phyloP scores from a whole-genome alignment of 208 protist species.

The Trypanosoma lewisi region DNA sequence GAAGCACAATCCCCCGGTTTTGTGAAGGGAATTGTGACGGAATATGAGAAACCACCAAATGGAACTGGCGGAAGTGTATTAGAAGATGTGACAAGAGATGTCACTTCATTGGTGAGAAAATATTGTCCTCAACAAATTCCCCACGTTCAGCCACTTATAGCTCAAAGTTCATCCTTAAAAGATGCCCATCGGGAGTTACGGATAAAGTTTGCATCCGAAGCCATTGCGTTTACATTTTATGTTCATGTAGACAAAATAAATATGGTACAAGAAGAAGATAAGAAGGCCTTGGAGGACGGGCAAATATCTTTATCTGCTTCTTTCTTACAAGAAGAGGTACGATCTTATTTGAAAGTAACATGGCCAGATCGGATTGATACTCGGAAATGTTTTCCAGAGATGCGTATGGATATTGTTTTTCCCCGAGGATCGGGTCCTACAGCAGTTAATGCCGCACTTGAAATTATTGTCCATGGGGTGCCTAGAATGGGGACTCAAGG shows the following conservation, averaged over 20 bases:
- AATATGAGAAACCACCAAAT: slow-evolving; percentile 30
- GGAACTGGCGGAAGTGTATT: slow-evolving; percentile 4
- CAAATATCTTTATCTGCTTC: slow-evolving; percentile 41
- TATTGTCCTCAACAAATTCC: slow-evolving; percentile 49
- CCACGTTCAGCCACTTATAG: slow-evolving; percentile 71
- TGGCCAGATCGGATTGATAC: slow-evolving; percentile 29
- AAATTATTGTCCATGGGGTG: slow-evolving; percentile 20
- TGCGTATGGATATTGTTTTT: slow-evolving; percentile 30
- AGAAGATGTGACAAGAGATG: slow-evolving; percentile 61
- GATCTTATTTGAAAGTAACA: slow-evolving; percentile 34
- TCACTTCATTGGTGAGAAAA: slow-evolving; percentile 69
- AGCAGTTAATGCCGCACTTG: slow-evolving; percentile 1
- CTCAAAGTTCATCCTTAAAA: slow-evolving; percentile 48
- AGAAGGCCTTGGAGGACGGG: slow-evolving; percentile 35
- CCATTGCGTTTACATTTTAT: slow-evolving; percentile 66
- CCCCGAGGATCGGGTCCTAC: not conserved
- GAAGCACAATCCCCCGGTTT: slow-evolving; percentile 79
- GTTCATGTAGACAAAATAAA: slow-evolving; percentile 61
- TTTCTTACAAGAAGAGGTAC: slow-evolving; percentile 43
- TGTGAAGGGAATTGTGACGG: slow-evolving; percentile 38
- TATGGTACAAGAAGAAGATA: slow-evolving; percentile 34
- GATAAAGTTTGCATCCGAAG: slow-evolving; percentile 34
- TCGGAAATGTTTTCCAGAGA: slow-evolving; percentile 31
- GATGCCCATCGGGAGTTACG: slow-evolving; percentile 69
- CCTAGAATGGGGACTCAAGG: not conserved